These are phyloP conservation scores for Citrus inodora DNA, from an alignment of 345 rosid genomes.

Conservation along the genomic window DNA sequence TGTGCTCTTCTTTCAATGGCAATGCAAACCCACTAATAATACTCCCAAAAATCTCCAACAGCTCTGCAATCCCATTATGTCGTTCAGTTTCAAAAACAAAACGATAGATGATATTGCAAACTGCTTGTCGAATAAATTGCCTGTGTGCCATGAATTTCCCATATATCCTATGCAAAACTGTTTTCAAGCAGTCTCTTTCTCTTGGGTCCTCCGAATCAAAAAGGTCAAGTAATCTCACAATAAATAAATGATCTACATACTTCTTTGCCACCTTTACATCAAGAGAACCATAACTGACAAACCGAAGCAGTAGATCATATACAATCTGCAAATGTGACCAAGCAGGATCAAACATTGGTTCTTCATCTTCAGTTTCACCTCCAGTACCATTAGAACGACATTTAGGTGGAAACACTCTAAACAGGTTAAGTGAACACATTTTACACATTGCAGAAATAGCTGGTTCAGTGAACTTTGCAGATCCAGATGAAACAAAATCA, in stretches of 20 bases:
- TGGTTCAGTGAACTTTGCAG: constrained; percentile 58
- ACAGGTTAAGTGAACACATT: constrained; percentile 60
- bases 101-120: constrained; percentile 63
- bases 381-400: constrained; percentile 37
- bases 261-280: constrained; percentile 71
- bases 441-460: constrained; percentile 61
- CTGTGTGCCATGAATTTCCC: constrained; percentile 77
- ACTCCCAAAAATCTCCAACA: constrained; percentile 79
- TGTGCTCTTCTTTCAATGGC: constrained; percentile 82
- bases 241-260: constrained; percentile 58
- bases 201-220: constrained; percentile 83
- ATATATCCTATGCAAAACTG: constrained; percentile 64
- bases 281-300: constrained; percentile 44
- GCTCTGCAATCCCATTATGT: constrained; percentile 71
- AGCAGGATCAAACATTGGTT: constrained; percentile 76
- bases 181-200: constrained; percentile 76
- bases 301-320: constrained; percentile 63
- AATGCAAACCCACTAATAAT: constrained; percentile 74
- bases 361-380: constrained; percentile 66
- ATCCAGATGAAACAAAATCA: constrained; percentile 66
- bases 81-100: constrained; percentile 73
- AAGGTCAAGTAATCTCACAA: constrained; percentile 60
- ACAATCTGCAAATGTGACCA: constrained; percentile 73
- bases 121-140: constrained; percentile 65
- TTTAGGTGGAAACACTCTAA: constrained; percentile 74